These are phyloP conservation scores for Beauveria medogensis DNA, from an alignment of 2,329 filamentous ascomycete species.

Conservation along the genomic window DNA sequence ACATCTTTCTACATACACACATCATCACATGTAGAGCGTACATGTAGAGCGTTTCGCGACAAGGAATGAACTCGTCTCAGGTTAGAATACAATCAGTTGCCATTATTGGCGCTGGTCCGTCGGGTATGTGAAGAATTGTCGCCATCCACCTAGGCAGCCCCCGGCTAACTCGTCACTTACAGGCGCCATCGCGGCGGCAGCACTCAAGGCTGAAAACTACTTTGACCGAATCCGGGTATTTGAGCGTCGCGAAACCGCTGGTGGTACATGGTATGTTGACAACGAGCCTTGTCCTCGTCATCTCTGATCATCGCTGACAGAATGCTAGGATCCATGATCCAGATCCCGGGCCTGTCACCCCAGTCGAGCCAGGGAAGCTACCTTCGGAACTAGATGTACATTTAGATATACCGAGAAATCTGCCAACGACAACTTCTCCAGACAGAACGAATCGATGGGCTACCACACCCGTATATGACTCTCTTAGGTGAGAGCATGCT, in stretches of 20 bases:
- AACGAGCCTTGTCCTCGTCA: neutral
- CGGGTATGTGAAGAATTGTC: conserved; percentile 23
- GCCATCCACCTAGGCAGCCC: neutral
- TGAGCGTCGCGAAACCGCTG: conserved; percentile 33
- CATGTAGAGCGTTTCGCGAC: neutral
- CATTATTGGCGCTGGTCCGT: conserved; percentile 35
- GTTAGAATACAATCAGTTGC: conserved; percentile 30
- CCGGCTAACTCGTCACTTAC: neutral
- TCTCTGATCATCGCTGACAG: neutral
- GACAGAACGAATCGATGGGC: conserved; percentile 35
- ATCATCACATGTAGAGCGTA: neutral
- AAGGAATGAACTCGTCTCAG: conserved; percentile 7
- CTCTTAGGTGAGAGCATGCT: conserved; percentile 35
- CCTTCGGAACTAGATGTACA: conserved; percentile 39
- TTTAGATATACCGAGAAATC: conserved; percentile 31
- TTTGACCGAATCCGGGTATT: conserved; percentile 35
- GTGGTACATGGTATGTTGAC: conserved; percentile 34
- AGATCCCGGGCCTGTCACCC: conserved; percentile 25
- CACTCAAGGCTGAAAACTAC: conserved; percentile 36
- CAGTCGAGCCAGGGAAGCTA: conserved; percentile 33
- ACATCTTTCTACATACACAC: neutral
- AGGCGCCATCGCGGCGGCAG: conserved; percentile 41
- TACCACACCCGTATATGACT: conserved; percentile 43
- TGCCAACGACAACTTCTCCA: conserved; percentile 34
- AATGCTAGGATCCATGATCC: conserved; percentile 42